Evolutionary conservation across 2,329 filamentous ascomycete species (phyloP).

Genomic region (Fusarium piperis): DNA sequence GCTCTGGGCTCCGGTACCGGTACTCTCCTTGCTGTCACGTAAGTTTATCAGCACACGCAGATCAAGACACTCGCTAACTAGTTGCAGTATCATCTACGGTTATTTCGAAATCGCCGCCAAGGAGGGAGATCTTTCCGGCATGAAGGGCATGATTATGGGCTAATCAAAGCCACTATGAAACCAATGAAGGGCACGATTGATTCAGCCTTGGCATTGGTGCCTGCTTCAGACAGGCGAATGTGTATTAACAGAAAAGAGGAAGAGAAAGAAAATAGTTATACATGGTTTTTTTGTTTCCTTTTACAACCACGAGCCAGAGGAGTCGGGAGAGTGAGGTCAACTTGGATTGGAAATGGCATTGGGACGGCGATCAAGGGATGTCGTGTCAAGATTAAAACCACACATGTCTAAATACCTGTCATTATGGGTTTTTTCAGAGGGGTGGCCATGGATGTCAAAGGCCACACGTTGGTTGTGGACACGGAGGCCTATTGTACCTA

Average conservation of each 20-base stretch:
- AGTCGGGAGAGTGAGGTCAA: conserved; percentile 39
- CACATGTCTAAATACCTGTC: conserved; percentile 30
- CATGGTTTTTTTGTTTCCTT: conserved; percentile 41
- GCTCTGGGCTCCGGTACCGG: conserved; percentile 96
- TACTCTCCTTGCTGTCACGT: conserved; percentile 98
- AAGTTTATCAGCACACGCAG: conserved; percentile 58
- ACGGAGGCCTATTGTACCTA: conserved; percentile 36
- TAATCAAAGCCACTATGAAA: conserved; percentile 50
- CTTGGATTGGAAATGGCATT: conserved; percentile 36
- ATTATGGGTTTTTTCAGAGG: conserved; percentile 29
- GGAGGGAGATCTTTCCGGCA: conserved; percentile 91
- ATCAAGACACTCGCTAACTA: conserved; percentile 43
- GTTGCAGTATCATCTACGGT: conserved; percentile 92
- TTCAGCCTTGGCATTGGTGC: conserved; percentile 32
- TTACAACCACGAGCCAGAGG: conserved; percentile 36
- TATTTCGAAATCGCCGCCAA: conserved; percentile 99
- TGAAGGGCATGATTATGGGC: conserved; percentile 79
- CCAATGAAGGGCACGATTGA: conserved; percentile 33
- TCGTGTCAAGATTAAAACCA: conserved; percentile 38
- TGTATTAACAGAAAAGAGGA: conserved; percentile 43
- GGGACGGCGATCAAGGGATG: conserved; percentile 36
- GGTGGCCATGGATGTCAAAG: conserved; percentile 24
- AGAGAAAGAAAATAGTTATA: conserved; percentile 44
- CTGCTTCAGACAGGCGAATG: conserved; percentile 27
- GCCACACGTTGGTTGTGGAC: conserved; percentile 9